A percentile compares a stretch with the other conserved stretches of the same genome.
Conservation (phyloP, 495 filamentous ascomycete species). For the Hypoxylon cercidicola region DNA sequence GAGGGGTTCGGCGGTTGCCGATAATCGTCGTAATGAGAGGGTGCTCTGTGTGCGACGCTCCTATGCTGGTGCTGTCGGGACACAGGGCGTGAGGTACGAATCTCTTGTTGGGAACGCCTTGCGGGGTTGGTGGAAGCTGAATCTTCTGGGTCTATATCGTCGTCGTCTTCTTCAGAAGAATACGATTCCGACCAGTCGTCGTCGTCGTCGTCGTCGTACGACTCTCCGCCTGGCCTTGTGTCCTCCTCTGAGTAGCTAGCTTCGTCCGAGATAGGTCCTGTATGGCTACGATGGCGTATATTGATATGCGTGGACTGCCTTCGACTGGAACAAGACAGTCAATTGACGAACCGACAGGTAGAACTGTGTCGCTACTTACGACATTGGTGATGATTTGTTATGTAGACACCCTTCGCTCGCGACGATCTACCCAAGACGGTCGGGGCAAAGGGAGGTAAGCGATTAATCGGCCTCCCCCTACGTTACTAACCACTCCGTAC, state of each 20-base stretch:
- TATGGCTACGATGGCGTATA: constrained; percentile 34
- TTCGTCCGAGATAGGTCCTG: constrained; percentile 36
- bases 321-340: constrained; percentile 35
- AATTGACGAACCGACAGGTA: constrained; percentile 32
- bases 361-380: constrained; percentile 53
- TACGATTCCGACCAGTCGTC: constrained; percentile 55
- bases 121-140: constrained; percentile 70
- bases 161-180: constrained; percentile 57
- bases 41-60: constrained; percentile 48
- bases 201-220: constrained; percentile 36
- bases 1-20: constrained; percentile 52
- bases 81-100: constrained; percentile 47
- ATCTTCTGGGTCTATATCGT: constrained; percentile 80
- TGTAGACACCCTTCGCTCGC: constrained; percentile 52
- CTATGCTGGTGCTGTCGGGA: constrained; percentile 54
- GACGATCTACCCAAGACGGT: constrained; percentile 52
- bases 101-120: constrained; percentile 46
- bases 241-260: constrained; percentile 44
- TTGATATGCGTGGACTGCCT: constrained; percentile 33
- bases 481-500: constrained; percentile 17
- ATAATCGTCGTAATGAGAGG: constrained; percentile 47
- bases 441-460: constrained; percentile 48
- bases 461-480: constrained; percentile 15
- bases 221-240: constrained; percentile 30
- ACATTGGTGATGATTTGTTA: constrained; percentile 57